Evolutionary conservation across 2,329 filamentous ascomycete species (phyloP).

Genomic region (Venturia carpophila): DNA sequence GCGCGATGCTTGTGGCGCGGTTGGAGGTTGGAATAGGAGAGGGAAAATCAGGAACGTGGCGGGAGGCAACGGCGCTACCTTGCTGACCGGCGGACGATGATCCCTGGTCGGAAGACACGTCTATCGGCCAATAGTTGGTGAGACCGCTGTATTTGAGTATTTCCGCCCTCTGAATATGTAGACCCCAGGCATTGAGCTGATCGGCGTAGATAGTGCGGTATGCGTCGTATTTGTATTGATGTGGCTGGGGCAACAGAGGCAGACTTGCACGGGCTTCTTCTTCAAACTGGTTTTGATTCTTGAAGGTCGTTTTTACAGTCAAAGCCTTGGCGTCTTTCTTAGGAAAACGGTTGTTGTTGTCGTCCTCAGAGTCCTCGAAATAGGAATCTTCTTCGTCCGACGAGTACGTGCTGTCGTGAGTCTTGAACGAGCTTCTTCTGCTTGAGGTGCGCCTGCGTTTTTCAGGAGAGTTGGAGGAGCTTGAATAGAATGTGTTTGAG

Average conservation of each 20-base stretch:
- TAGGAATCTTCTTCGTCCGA: constrained; percentile 10
- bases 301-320: constrained; percentile 43
- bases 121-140: constrained; percentile 26
- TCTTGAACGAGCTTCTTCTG: constrained; percentile 34
- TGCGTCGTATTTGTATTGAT: constrained; percentile 41
- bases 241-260: constrained; percentile 43
- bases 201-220: constrained; percentile 53
- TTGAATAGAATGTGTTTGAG: constrained; percentile 34
- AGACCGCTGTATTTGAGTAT: constrained; percentile 49
- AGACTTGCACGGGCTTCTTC: constrained; percentile 40
- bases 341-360: not conserved
- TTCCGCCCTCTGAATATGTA: constrained; percentile 48
- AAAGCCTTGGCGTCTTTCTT: constrained; percentile 23
- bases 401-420: constrained; percentile 12
- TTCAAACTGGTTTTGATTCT: constrained; percentile 51
- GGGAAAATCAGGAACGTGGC: not conserved
- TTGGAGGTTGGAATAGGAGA: not conserved
- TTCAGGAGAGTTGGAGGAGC: constrained; percentile 26
- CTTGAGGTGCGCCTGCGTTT: constrained; percentile 25
- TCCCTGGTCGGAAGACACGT: not conserved
- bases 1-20: not conserved
- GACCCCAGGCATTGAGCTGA: constrained; percentile 50
- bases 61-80: not conserved
- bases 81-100: not conserved
- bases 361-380: constrained; percentile 17